Percentiles rank a stretch among this genome's conserved stretches.
These are phyloP conservation scores for Hypholoma sublateritium DNA, from an alignment of 768 basidiomycete genomes.

Conservation along the genomic window DNA sequence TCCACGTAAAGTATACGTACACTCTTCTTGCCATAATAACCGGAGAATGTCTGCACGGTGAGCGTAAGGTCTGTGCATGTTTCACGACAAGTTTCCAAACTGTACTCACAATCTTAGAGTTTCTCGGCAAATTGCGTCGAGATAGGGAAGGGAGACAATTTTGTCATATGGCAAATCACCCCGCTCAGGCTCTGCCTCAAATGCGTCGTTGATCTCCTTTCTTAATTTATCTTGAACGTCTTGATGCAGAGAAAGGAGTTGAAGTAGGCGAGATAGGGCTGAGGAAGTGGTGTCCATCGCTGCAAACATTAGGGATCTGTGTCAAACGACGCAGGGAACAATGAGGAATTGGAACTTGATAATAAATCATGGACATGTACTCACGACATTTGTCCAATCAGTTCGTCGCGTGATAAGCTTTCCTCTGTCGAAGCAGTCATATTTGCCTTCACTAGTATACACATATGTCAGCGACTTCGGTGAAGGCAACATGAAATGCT, in stretches of 20 bases:
- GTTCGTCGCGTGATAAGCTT: conserved; percentile 30
- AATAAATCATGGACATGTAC: conserved; percentile 11
- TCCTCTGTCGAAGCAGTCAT: conserved; percentile 29
- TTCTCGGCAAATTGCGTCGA: conserved; percentile 40
- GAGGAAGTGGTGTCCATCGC: conserved; percentile 43
- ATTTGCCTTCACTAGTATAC: conserved; percentile 34
- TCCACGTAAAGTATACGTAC: conserved; percentile 7
- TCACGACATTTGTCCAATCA: conserved; percentile 34
- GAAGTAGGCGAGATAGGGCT: conserved; percentile 32
- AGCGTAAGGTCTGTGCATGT: neutral
- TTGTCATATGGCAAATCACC: conserved; percentile 35
- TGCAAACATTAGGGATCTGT: conserved; percentile 27
- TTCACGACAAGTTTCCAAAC: neutral
- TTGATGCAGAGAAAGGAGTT: conserved; percentile 27
- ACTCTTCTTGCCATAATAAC: conserved; percentile 9
- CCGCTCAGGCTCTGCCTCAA: conserved; percentile 11
- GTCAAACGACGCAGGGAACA: conserved; percentile 17
- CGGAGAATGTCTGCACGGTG: conserved; percentile 16
- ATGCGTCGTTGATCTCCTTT: conserved; percentile 29
- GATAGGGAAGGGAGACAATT: conserved; percentile 32
- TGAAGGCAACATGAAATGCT: conserved; percentile 7
- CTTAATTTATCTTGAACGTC: conserved; percentile 34
- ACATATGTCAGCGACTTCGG: neutral
- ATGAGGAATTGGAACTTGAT: conserved; percentile 18
- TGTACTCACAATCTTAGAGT: conserved; percentile 36